Base-by-base conservation (phyloP, 306 rosid genomes). In the Myrica gale region DNA sequence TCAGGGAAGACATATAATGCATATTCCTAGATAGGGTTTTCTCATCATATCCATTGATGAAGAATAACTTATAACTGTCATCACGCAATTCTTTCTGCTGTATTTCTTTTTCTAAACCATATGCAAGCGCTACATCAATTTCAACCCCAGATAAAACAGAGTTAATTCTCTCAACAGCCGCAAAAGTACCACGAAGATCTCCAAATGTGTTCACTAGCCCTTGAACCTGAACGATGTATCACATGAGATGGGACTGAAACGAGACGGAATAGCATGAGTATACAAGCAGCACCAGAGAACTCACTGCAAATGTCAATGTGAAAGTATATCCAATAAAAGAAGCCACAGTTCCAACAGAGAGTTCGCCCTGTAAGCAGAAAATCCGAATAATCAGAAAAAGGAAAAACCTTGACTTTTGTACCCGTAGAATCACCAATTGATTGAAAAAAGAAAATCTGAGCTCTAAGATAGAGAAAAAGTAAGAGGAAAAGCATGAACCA, bases 301-400 rank as follows among this genome's bases (percentile, higher is more conserved):
- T 88, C 83, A 95, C 99, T 9, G 97, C 91, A n/a, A 92, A 95
- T 76, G 97, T 95, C 84, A 95, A 79, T 46, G 99, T 95, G 90
- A 95, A 95, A 76, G 99, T 95, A 77, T 90, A 95, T 85, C 99
- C 99, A 83, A 95, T 85, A 79, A 95, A 92, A 81, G 97, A 92
- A 75, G 96, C 99, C 97, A 95, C 83, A 41, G 85, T 87, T 90
- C 97, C 99, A 70, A 95, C 84, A 74, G 99, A 85, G 69, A 95
- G 97, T 81, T 95, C 93, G 67, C 98, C 98, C 98, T 92, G 88
- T 56, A 72, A 86, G 9, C 72, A 87, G 73, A 76, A 80, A 82
- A 68, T 56, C 65, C 44, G 41, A 73, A 78, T 11, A 75, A 47
- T 56, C 71, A 15, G 78, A 79, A 77, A 82, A 78, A 39, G 77